phyloP scores from a whole-genome alignment of 352 stramenopile genomes.

The Thalassiosira mediterranea region DNA sequence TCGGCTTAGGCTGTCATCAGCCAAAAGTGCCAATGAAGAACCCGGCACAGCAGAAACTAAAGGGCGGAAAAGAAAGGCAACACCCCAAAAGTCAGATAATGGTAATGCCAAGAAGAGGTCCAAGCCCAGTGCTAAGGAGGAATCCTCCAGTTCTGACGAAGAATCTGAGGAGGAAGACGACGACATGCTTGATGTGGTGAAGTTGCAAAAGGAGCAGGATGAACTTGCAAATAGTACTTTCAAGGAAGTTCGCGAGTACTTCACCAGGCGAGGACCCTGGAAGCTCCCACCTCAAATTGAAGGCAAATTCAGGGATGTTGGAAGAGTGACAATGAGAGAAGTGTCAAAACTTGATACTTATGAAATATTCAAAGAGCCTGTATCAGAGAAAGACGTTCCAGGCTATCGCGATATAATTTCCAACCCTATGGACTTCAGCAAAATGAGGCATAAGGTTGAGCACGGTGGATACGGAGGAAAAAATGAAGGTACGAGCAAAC shows the following conservation, averaged over 20 bases:
- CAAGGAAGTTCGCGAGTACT: constrained; percentile 53
- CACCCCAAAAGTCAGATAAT: constrained; percentile 17
- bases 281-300: constrained; percentile 53
- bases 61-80: constrained; percentile 38
- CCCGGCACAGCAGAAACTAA: constrained; percentile 24
- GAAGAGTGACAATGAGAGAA: constrained; percentile 61
- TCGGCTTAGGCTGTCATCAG: constrained; percentile 30
- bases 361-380: constrained; percentile 88
- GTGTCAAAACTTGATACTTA: constrained; percentile 82
- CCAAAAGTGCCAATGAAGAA: constrained; percentile 11
- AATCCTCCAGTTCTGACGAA: constrained; percentile 11
- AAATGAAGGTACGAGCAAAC: constrained; percentile 53
- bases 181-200: constrained; percentile 53
- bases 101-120: constrained; percentile 39
- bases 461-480: constrained; percentile 73
- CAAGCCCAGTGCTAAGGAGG: constrained; percentile 19
- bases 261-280: constrained; percentile 63
- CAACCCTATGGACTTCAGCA: constrained; percentile 93
- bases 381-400: constrained; percentile 90
- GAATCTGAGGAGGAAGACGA: constrained; percentile 35
- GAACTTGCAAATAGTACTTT: constrained; percentile 62
- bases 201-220: constrained; percentile 54
- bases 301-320: constrained; percentile 70
- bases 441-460: constrained; percentile 88
- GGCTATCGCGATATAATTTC: constrained; percentile 90